Base-by-base conservation (phyloP, 2,329 filamentous ascomycete genomes). In the Fusarium haematococcum region DNA sequence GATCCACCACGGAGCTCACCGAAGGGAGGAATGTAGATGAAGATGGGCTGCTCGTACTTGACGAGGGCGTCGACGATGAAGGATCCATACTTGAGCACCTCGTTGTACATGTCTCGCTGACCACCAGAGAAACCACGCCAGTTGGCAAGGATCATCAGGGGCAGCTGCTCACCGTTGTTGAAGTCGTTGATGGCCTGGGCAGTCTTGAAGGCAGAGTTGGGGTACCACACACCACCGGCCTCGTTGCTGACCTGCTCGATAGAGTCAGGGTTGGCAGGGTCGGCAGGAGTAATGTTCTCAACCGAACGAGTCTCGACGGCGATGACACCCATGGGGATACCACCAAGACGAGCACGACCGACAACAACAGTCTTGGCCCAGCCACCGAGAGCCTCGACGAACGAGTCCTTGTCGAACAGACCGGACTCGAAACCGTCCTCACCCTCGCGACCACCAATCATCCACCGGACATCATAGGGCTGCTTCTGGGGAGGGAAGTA, bases 71-170 rank as follows among this genome's bases (percentile, higher is more conserved):
- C 97, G 78, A 99, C 97, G 81, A 99, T 99, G 90, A 97, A 98
- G 20, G 96, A 98, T 82, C 97, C 97, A 81, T 99, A 99, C 89
- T 99, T 99, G 85, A 99, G 91, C 18, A 99, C 97, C 86, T 99
- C 97, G 87, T 98, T 98, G 91, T 97, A 99, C 97, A 99, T 99
- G 86, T 99, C 97, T 78, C 96, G 95, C 87, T 99, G 97, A 75
- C 97, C 97, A 88, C 97, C 97, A 77, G 97, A 99, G 94, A 99
- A 99, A 88, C 97, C 97, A 91, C 97, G 93, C 97, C 97, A 99
- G 90, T 99, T 99, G 86, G 97, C 97, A 75, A 99, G 91, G 82
- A 99, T 99, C 95, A 99, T 98, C 76, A 99, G 88, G 67, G 97
- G 97, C 81, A 99, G 89, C 87, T 99, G 97, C 87, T 99, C 97